Percentiles rank a stretch among this genome's conserved stretches.
Evolutionary conservation across 495 filamentous ascomycete genomes (phyloP).

Genomic region (Hyphodiscus hymeniophilus): DNA sequence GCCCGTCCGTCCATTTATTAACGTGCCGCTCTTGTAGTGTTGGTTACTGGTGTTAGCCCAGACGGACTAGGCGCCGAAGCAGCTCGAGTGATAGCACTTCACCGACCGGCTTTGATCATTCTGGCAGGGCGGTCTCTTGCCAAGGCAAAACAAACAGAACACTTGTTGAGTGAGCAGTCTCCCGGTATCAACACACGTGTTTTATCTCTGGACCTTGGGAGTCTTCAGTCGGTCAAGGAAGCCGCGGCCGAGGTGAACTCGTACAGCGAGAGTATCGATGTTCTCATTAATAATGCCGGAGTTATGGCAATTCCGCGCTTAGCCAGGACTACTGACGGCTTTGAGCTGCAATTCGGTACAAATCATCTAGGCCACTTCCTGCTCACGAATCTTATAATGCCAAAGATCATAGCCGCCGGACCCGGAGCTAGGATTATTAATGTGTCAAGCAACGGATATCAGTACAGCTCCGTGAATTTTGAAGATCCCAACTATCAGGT

Average conservation of each 20-base stretch:
- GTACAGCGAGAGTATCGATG: constrained; percentile 2
- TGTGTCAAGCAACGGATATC: constrained; percentile 7
- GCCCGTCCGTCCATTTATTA: too few relatives aligned
- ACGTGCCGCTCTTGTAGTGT: too few relatives aligned
- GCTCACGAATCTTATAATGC: constrained; percentile 45
- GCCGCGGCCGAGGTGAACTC: constrained; percentile 7
- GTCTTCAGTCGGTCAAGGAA: constrained; percentile 5
- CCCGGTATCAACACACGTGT: constrained; percentile 1
- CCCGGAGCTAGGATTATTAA: constrained; percentile 12
- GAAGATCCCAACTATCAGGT: constrained; percentile 17
- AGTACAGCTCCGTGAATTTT: constrained; percentile 4
- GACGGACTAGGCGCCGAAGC: background rate
- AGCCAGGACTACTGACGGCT: constrained; percentile 20
- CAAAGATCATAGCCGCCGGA: constrained; percentile 1
- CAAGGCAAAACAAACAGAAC: constrained; percentile 27
- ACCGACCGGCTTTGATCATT: constrained; percentile 33
- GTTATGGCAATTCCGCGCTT: constrained; percentile 18
- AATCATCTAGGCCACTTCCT: constrained; percentile 55
- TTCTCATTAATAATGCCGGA: constrained; percentile 25
- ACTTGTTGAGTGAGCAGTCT: background rate
- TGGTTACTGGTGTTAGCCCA: background rate
- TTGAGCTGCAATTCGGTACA: constrained; percentile 51
- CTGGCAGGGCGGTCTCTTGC: constrained; percentile 33
- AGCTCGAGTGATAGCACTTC: constrained; percentile 19
- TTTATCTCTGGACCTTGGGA: constrained; percentile 9